These are phyloP conservation scores for Ormosia emarginata DNA, from an alignment of 306 rosid species.

Conservation along the genomic window DNA sequence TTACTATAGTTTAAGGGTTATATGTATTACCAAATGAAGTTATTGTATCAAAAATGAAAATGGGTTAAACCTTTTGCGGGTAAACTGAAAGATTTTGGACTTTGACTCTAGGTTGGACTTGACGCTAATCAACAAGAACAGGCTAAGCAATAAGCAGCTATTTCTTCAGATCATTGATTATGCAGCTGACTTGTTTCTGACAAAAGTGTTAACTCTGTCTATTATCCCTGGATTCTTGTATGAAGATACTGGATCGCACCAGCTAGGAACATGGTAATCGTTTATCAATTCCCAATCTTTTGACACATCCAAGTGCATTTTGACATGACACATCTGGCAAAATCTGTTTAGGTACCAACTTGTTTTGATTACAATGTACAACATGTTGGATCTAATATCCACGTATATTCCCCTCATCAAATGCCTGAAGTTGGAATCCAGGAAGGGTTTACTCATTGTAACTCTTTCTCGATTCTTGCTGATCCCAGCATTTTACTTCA, in stretches of 20 bases:
- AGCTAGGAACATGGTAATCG: conserved; percentile 46
- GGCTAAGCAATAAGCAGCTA: conserved; percentile 41
- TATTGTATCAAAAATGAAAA: no score
- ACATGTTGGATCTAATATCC: conserved; percentile 37
- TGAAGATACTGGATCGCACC: conserved; percentile 53
- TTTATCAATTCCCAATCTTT: not conserved
- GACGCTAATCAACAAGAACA: conserved; percentile 7
- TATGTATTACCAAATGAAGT: no score
- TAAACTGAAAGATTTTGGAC: not conserved
- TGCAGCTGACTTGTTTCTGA: conserved; percentile 38
- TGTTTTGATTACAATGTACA: conserved; percentile 51
- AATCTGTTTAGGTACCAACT: conserved; percentile 44
- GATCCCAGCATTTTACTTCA: conserved; percentile 55
- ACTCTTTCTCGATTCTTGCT: conserved; percentile 36
- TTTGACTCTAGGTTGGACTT: conserved; percentile 19
- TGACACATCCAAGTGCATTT: not conserved
- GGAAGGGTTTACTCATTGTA: conserved; percentile 42
- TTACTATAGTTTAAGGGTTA: no score
- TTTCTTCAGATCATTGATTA: conserved; percentile 36
- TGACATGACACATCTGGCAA: not conserved
- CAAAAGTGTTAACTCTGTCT: conserved; percentile 54
- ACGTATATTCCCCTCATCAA: conserved; percentile 45
- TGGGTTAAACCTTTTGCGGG: no score
- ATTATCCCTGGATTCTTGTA: conserved; percentile 58
- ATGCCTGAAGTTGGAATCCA: conserved; percentile 37